Evolutionary conservation across 768 basidiomycete species (phyloP).

Genomic region (Arthromyces matolae): DNA sequence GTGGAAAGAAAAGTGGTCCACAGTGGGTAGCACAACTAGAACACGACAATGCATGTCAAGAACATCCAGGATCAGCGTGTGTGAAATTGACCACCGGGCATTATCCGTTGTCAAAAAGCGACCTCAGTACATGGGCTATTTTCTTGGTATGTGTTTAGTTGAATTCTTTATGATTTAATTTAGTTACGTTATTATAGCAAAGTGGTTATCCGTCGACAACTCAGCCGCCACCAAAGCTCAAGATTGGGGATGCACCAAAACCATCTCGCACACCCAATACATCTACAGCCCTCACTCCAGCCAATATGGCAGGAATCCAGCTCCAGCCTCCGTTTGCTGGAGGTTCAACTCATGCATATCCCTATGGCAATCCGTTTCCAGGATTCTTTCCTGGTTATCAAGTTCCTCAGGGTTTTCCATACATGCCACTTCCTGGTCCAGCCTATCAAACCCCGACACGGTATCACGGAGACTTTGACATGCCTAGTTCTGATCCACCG

Average conservation of each 20-base stretch:
- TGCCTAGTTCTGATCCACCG: constrained; percentile 8
- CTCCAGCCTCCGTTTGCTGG: background rate
- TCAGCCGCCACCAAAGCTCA: constrained; percentile 3
- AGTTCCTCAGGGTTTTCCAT: background rate
- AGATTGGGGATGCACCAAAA: background rate
- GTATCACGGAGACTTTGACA: background rate
- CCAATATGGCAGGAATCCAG: background rate
- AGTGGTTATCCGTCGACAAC: constrained; percentile 4
- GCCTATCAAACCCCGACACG: too few species aligned
- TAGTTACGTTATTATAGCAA: too few species aligned
- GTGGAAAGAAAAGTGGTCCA: too few species aligned
- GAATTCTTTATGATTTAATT: too few species aligned
- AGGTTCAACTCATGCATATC: background rate
- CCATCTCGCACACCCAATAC: background rate
- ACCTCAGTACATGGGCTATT: too few species aligned
- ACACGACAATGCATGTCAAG: too few species aligned
- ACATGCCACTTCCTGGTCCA: background rate
- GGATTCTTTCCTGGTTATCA: background rate
- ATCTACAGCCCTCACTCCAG: background rate
- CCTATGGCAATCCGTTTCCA: background rate
- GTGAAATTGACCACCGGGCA: too few species aligned
- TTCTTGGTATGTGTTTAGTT: too few species aligned
- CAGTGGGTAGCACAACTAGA: too few species aligned
- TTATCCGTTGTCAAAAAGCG: too few species aligned
- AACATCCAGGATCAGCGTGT: too few species aligned